Conservation (phyloP, 345 rosid genomes). For the Heritiera fomes region DNA sequence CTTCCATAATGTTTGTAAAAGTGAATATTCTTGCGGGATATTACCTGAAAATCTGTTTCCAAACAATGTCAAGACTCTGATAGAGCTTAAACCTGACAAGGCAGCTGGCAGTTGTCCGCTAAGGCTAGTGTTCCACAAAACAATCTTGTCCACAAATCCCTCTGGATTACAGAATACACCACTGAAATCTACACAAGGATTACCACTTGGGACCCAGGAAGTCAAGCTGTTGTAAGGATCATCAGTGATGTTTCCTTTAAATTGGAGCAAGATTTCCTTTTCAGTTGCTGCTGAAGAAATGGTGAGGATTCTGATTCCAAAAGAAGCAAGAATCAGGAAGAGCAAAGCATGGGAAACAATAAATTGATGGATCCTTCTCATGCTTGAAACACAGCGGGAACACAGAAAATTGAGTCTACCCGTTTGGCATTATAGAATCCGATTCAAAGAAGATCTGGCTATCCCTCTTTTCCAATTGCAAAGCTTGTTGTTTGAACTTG, state of each 20-base stretch:
- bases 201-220: conserved; percentile 62
- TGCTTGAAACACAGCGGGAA: conserved; percentile 43
- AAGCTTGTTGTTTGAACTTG: conserved; percentile 14
- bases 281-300: conserved; percentile 49
- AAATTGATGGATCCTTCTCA: conserved; percentile 50
- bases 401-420: conserved; percentile 47
- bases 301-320: conserved; percentile 31
- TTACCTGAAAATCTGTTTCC: conserved; percentile 85
- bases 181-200: conserved; percentile 60
- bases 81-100: conserved; percentile 64
- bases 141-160: conserved; percentile 81
- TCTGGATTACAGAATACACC: conserved; percentile 73
- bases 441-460: conserved; percentile 25
- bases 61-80: conserved; percentile 83
- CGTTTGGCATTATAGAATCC: conserved; percentile 64
- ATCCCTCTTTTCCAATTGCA: conserved; percentile 4
- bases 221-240: conserved; percentile 71
- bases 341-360: conserved; percentile 26
- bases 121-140: conserved; percentile 83
- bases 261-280: conserved; percentile 78
- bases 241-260: conserved; percentile 63
- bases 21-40: conserved; percentile 67
- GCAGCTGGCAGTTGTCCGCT: conserved; percentile 67
- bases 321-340: conserved; percentile 40
- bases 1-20: conserved; percentile 75